Base-by-base conservation (phyloP, 2,329 filamentous ascomycete genomes). In the Leptoxyphium fumago region DNA sequence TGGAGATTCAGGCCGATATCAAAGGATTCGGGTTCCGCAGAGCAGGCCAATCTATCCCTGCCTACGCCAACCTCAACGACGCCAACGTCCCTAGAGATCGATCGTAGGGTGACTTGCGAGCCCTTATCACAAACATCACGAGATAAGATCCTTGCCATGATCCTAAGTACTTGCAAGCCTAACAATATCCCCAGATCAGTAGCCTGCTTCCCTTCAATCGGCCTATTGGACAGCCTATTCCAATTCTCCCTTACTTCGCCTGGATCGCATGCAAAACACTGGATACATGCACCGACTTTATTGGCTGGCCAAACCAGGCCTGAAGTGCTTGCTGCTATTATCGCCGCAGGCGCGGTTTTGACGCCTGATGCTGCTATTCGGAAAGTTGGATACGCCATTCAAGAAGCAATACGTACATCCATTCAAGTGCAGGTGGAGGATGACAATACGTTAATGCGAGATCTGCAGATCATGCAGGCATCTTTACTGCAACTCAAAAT, bases 111-210 rank as follows among this genome's bases (percentile, higher is more conserved):
- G 2, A 63, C 64, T 5, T 58, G 59, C 36, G 66, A 69, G 45
- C 61, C 61, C 29, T 51, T 70, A 2, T 57, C 61, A 14, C 61
- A 62, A 38, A 62, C 60, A 2, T 64, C 63, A 15, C 61, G 67
- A 28, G 81, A 85, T 57, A 71, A 70, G 40, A 70, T 83, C 1
- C 64, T 85, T 44, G 77, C 73, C 10, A 69, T 83, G 46, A 73
- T 84, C 1, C 62, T 84, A 30, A 68, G 70, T 41, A 76, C 72
- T 3, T 79, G 73, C 51, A 72, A 71, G 40, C 62, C 63, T 0
- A 52, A 72, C 60, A 62, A 71, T 61, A 60, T 70, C 56, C 46
- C 71, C 66, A 41, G 57, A 40, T 73, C 76, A 15, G 74, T 71
- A 14, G 72, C 69, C 1, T 78, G 77, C 0, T 82, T 82, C 49